Evolutionary conservation across 306 rosid species (phyloP), one percentile per base, ranked within the genome.

Genomic region (Leucaena leucocephala): DNA sequence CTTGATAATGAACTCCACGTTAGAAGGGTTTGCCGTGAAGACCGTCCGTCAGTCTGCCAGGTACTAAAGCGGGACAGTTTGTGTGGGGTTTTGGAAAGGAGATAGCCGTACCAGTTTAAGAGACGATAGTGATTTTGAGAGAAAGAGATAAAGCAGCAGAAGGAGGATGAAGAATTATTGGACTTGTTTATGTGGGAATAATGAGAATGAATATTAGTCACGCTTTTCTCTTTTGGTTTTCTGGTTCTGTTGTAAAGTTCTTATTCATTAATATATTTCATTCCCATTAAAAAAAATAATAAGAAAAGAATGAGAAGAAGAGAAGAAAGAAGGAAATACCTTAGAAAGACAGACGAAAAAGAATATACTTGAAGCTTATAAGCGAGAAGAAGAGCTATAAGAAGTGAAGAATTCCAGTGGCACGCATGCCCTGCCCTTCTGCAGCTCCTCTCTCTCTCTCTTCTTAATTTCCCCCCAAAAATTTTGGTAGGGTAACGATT

Each of bases 21-120:
- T 93, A 3, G 46, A 36, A 0, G 95, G 98, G 80, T 93, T 90
- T 1, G 97, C 96, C 0, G 97, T 91, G 19, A 93, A 86, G 0
- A 93, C 16, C 4, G 87, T 91, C 21, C 90, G 89, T 27, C 27
- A 27, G 27, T 27, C 27, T 27, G 27, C 1, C 89, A 85, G 0
- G 89, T 82, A 0, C 97, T 95, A 2, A 93, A 82, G 33, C 98
- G 90, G 19, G 6, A 90, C 82, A 77, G 96, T 91, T 17, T 82
- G 91, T 0, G 93, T 72, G 92, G 85, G 1, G 98, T 91, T 2
- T 36, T 17, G 5, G 96, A 85, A 1, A 93, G 43, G 44, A 90
- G 88, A 2, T 85, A 69, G 9, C 96, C 87, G 92, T 91, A 93
- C 92, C 95, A 91, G 5, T 82, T 74, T 0, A 93, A 77, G 27